Evolutionary conservation across 2,329 filamentous ascomycete species (phyloP).

Genomic region (Daldinia eschscholtzii): DNA sequence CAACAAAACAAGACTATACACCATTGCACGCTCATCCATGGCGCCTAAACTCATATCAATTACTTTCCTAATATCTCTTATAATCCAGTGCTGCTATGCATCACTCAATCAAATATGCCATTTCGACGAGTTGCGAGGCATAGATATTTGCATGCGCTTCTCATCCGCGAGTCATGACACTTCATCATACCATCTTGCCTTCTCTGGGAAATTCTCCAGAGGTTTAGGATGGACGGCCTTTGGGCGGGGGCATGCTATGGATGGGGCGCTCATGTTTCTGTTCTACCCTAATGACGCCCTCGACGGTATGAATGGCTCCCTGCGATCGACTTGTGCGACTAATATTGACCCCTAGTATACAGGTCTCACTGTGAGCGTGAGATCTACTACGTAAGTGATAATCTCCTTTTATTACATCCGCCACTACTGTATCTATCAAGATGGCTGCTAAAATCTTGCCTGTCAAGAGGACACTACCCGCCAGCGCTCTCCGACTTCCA

Average conservation of each 20-base stretch:
- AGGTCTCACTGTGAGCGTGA: not conserved
- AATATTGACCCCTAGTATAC: not conserved
- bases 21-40: not conserved
- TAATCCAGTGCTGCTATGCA: not conserved
- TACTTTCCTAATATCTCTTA: not conserved
- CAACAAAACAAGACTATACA: not conserved
- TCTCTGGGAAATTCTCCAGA: not conserved
- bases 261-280: not conserved
- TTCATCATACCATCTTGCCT: not conserved
- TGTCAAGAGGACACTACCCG: not conserved
- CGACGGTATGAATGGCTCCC: not conserved
- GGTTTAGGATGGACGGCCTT: not conserved
- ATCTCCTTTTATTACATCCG: not conserved
- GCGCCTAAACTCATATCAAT: not conserved
- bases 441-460: not conserved
- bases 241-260: not conserved
- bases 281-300: not conserved
- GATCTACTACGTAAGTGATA: not conserved
- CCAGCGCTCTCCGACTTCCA: not conserved
- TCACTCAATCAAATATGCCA: not conserved
- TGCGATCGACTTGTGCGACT: not conserved
- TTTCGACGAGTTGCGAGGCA: not conserved
- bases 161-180: not conserved
- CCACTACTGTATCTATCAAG: not conserved
- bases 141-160: not conserved